Conservation (phyloP, 2,329 filamentous ascomycete species). For the Cladosporium sp. region DNA sequence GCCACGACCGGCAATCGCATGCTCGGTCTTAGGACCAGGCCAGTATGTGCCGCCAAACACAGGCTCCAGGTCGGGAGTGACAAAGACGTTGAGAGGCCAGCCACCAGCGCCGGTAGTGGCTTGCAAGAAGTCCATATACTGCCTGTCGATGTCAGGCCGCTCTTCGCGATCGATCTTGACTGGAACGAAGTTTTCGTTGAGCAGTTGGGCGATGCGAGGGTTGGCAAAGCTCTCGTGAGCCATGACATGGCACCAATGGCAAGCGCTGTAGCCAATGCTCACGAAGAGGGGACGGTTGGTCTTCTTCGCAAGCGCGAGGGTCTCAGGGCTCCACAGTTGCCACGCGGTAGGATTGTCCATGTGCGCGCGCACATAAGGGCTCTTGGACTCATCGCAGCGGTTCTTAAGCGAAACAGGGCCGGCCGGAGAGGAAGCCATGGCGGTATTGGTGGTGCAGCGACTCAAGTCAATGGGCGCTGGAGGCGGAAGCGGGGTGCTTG, state of each 20-base stretch:
- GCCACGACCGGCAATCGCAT: constrained; percentile 55
- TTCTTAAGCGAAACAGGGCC: constrained; percentile 44
- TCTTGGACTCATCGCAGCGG: constrained; percentile 61
- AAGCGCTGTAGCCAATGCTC: constrained; percentile 92
- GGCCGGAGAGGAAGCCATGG: constrained; percentile 14
- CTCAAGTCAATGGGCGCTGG: background rate
- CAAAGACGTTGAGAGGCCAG: constrained; percentile 95
- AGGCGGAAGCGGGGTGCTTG: constrained; percentile 4
- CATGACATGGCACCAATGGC: constrained; percentile 91
- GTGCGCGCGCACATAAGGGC: constrained; percentile 71
- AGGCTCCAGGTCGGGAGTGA: constrained; percentile 88
- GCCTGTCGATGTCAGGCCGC: constrained; percentile 87
- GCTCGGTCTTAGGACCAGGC: constrained; percentile 71
- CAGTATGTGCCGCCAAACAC: constrained; percentile 97
- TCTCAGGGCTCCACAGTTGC: constrained; percentile 82
- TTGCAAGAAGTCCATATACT: constrained; percentile 98
- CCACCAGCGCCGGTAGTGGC: constrained; percentile 87
- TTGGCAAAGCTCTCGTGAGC: constrained; percentile 89
- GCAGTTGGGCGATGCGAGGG: constrained; percentile 71
- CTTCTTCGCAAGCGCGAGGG: constrained; percentile 72
- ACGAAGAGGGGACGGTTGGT: constrained; percentile 90
- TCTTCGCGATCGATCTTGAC: constrained; percentile 93
- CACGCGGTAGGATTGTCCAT: constrained; percentile 82
- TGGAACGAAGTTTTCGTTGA: constrained; percentile 87
- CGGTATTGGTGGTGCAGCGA: background rate